phyloP scores from a whole-genome alignment of 108 stramenopile species.

The Skeletonema tropicum region DNA sequence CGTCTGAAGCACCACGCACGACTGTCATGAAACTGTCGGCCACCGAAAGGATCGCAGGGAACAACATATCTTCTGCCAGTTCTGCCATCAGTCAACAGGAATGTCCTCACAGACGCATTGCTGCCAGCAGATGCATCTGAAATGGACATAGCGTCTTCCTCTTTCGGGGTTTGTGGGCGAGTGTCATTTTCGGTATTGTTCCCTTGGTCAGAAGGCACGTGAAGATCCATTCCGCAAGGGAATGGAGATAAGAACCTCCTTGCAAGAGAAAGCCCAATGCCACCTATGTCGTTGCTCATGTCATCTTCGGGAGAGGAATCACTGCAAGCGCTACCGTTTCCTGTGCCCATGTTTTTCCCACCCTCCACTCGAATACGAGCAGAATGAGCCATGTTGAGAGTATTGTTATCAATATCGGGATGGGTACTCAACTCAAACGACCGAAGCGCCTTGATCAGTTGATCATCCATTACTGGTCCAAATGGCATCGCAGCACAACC shows the following conservation, averaged over 20 bases:
- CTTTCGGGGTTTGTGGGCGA: constrained; percentile 27
- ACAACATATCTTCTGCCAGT: constrained; percentile 86
- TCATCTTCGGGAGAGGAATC: constrained; percentile 36
- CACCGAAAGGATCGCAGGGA: constrained; percentile 84
- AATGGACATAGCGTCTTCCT: constrained; percentile 66
- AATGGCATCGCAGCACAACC: constrained; percentile 80
- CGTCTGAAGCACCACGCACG: constrained; percentile 88
- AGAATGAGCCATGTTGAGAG: constrained; percentile 68
- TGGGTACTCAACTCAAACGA: constrained; percentile 68
- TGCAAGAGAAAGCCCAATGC: constrained; percentile 43
- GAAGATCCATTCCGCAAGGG: constrained; percentile 48
- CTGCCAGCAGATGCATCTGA: constrained; percentile 39
- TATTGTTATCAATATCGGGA: constrained; percentile 62
- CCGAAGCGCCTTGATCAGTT: constrained; percentile 73
- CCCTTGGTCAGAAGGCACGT: constrained; percentile 31
- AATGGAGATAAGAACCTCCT: constrained; percentile 41
- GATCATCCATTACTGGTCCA: constrained; percentile 80
- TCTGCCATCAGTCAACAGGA: constrained; percentile 72
- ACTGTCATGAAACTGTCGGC: constrained; percentile 79
- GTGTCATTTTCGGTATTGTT: constrained; percentile 8
- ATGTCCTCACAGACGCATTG: constrained; percentile 67
- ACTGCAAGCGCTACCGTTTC: constrained; percentile 39
- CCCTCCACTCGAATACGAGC: constrained; percentile 82
- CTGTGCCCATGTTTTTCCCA: constrained; percentile 46
- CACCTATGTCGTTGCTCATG: constrained; percentile 39